A percentile compares a stretch with the other conserved stretches of the same genome.
These are phyloP conservation scores for Sphagnurus paluster DNA, from an alignment of 1,284 basidiomycete species.

Conservation along the genomic window DNA sequence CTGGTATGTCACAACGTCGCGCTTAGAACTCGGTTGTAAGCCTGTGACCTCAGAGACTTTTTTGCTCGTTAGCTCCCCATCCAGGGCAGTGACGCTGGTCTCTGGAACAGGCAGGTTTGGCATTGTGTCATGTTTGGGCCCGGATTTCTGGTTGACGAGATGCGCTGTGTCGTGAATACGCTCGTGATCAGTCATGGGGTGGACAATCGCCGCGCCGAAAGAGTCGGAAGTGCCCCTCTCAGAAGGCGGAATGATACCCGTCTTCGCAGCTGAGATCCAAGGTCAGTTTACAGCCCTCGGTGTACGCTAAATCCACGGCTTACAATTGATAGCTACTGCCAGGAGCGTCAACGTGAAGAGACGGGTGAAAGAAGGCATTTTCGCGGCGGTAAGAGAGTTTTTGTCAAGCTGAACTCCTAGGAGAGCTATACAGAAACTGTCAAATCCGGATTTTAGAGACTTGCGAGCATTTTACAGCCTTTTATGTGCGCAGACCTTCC, in stretches of 20 bases:
- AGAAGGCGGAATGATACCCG: conserved; percentile 7
- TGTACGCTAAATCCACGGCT: not conserved
- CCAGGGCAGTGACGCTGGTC: conserved; percentile 40
- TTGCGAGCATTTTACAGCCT: no score
- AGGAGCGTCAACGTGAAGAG: no score
- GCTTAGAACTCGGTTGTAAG: conserved; percentile 2
- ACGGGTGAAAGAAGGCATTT: no score
- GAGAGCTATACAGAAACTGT: no score
- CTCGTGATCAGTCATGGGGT: conserved; percentile 32
- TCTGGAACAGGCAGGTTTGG: conserved; percentile 35
- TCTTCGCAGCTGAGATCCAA: conserved; percentile 1
- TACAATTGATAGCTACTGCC: conserved; percentile 10
- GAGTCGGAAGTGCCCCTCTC: conserved; percentile 23
- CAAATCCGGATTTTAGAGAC: no score
- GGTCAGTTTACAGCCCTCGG: not conserved
- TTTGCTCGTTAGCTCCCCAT: conserved; percentile 34
- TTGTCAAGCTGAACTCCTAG: no score
- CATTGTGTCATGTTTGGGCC: conserved; percentile 26
- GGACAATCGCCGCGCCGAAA: conserved; percentile 17
- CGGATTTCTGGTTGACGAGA: conserved; percentile 38
- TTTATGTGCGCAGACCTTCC: no score
- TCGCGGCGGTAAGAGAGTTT: no score
- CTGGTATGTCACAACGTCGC: conserved; percentile 29
- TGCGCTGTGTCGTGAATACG: conserved; percentile 34
- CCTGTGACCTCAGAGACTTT: conserved; percentile 16